Percentiles rank a stretch among this genome's conserved stretches.
Evolutionary conservation across 176 grass and related monocot genomes (phyloP).

Genomic region (Phoenix roebelenii): DNA sequence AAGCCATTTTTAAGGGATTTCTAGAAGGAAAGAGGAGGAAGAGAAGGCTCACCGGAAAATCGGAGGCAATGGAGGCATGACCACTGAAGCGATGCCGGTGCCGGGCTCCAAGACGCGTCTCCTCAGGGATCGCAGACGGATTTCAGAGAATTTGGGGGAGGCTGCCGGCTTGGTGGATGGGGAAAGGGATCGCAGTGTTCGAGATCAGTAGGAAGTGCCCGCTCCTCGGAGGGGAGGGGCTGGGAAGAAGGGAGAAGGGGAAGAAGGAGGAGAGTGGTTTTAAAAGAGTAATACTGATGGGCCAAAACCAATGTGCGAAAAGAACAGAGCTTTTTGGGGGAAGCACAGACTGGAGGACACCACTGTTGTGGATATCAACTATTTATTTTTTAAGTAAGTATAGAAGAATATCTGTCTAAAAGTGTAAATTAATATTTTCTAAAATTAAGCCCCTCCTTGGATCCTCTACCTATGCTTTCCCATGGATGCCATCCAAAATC

Average conservation of each 20-base stretch:
- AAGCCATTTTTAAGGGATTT: slow-evolving; percentile 3
- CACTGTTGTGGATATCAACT: no score
- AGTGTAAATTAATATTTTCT: no score
- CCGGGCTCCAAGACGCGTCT: background rate
- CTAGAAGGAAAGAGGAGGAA: background rate
- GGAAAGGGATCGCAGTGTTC: no score
- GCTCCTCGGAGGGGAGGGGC: slow-evolving; percentile 1
- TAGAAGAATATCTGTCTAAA: no score
- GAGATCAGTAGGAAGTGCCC: no score
- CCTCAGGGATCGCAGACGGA: slow-evolving; percentile 7
- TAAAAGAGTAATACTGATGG: background rate
- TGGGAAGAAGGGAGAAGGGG: slow-evolving; percentile 5
- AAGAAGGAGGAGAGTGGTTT: background rate
- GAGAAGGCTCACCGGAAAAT: slow-evolving; percentile 15
- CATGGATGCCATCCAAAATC: no score
- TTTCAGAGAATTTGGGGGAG: background rate
- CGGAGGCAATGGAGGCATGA: background rate
- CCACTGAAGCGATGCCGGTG: no score
- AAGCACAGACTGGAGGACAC: no score
- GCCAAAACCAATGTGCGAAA: background rate
- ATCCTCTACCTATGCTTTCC: no score
- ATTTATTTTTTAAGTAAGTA: no score
- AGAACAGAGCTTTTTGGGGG: background rate
- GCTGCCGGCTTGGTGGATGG: background rate
- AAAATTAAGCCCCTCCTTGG: no score